These are phyloP conservation scores for Ustilago sp. DNA, from an alignment of 1,284 basidiomycete species.

Conservation along the genomic window DNA sequence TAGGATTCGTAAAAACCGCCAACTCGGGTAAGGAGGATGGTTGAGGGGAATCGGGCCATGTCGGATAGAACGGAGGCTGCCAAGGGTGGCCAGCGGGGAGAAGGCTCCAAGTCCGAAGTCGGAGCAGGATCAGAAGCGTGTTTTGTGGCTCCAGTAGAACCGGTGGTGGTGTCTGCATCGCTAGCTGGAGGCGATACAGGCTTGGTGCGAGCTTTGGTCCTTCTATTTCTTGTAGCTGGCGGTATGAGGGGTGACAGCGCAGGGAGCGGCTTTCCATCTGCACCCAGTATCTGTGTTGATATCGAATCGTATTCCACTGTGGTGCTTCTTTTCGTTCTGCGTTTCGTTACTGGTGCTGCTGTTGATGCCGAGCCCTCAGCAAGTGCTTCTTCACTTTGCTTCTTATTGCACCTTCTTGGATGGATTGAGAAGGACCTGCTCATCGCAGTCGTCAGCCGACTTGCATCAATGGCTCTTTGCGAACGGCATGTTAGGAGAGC, in stretches of 20 bases:
- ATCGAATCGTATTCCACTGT: constrained; percentile 34
- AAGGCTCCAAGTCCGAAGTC: neutral
- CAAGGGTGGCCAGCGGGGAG: constrained; percentile 59
- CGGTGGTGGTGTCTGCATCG: no score
- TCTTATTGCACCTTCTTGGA: neutral
- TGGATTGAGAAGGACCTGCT: neutral
- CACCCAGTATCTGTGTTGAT: constrained; percentile 8
- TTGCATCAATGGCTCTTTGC: no score
- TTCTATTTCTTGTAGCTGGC: constrained; percentile 2
- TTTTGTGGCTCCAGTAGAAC: neutral
- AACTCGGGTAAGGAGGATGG: constrained; percentile 66
- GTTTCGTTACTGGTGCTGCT: neutral
- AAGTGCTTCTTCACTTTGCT: neutral
- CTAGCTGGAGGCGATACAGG: neutral
- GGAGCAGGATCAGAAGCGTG: neutral
- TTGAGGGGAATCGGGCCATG: constrained; percentile 57
- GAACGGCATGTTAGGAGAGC: no score
- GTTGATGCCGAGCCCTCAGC: neutral
- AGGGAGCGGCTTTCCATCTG: constrained; percentile 24
- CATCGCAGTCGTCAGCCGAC: no score
- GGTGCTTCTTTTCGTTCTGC: constrained; percentile 18
- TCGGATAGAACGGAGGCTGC: constrained; percentile 62
- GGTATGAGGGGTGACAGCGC: constrained; percentile 11
- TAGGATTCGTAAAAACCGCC: constrained; percentile 69
- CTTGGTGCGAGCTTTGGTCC: constrained; percentile 9